These are phyloP conservation scores for Epichloe aotearoae DNA, from an alignment of 2,329 filamentous ascomycete genomes.

Conservation along the genomic window DNA sequence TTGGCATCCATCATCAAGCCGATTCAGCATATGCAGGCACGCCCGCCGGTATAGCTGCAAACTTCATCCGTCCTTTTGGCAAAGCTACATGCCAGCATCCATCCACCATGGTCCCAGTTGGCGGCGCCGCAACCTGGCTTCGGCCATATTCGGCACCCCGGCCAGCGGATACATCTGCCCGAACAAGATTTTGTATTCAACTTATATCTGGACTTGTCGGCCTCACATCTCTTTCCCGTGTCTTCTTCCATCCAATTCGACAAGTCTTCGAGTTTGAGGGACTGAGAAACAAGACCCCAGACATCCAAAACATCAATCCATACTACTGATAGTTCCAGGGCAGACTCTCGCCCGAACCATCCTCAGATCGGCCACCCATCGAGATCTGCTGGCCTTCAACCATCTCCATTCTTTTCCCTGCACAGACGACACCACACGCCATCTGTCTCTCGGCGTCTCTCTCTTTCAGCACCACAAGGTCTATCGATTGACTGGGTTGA, in stretches of 20 bases:
- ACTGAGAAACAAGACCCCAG: constrained; percentile 8
- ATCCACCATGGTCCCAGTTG: not conserved
- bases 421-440: constrained; percentile 13
- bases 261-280: constrained; percentile 9
- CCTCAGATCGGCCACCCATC: constrained; percentile 14
- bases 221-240: constrained; percentile 7
- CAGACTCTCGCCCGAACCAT: constrained; percentile 9
- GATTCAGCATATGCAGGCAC: constrained; percentile 2
- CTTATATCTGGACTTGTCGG: constrained; percentile 7
- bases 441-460: constrained; percentile 24
- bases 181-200: not conserved
- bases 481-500: constrained; percentile 20
- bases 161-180: not conserved
- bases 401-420: constrained; percentile 22
- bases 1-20: constrained; percentile 1
- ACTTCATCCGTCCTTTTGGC: constrained; percentile 2
- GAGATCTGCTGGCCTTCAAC: constrained; percentile 12
- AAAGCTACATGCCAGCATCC: not conserved
- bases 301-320: constrained; percentile 15
- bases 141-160: not conserved
- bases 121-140: not conserved
- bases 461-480: constrained; percentile 13
- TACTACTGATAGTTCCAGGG: constrained; percentile 12
- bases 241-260: not conserved
- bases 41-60: not conserved